Percentiles rank a stretch among this genome's conserved stretches.
Conservation (phyloP, 2,329 filamentous ascomycete species). For the Corinectria fuckeliana region DNA sequence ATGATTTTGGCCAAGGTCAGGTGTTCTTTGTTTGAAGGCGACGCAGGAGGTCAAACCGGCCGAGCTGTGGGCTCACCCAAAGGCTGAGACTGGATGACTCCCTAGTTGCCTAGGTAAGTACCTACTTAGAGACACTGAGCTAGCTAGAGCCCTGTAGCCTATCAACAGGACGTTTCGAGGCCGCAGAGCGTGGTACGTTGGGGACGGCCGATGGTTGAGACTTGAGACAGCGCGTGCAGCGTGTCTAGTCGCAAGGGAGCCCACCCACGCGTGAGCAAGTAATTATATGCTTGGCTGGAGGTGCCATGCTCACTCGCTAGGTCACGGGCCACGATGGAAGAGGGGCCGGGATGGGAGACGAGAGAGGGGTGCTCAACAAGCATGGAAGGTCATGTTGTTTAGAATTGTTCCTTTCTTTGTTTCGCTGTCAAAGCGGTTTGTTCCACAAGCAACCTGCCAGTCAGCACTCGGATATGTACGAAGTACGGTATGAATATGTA, state of each 20-base stretch:
- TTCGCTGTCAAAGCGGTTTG: neutral
- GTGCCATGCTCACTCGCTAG: neutral
- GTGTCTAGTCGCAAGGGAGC: slow-evolving; percentile 19
- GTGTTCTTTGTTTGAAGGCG: slow-evolving; percentile 11
- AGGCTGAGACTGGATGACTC: slow-evolving; percentile 2
- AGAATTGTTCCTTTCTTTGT: neutral
- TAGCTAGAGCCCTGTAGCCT: slow-evolving; percentile 9
- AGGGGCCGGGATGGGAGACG: neutral
- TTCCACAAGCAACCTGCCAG: no score
- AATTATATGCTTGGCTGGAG: neutral
- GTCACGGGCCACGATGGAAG: neutral
- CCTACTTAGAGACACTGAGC: no score
- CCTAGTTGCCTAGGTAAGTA: no score
- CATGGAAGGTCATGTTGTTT: neutral
- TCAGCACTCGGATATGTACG: neutral
- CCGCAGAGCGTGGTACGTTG: slow-evolving; percentile 13
- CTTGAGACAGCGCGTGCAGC: slow-evolving; percentile 17
- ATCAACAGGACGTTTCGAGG: slow-evolving; percentile 14
- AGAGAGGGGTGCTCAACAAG: neutral
- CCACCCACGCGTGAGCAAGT: slow-evolving; percentile 24
- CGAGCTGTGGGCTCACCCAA: slow-evolving; percentile 15
- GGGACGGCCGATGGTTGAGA: slow-evolving; percentile 8
- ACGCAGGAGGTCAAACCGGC: slow-evolving; percentile 2
- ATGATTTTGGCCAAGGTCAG: slow-evolving; percentile 18
- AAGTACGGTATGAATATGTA: no score